Conservation (phyloP, 805 yeast species). For the Candida ovalis region DNA sequence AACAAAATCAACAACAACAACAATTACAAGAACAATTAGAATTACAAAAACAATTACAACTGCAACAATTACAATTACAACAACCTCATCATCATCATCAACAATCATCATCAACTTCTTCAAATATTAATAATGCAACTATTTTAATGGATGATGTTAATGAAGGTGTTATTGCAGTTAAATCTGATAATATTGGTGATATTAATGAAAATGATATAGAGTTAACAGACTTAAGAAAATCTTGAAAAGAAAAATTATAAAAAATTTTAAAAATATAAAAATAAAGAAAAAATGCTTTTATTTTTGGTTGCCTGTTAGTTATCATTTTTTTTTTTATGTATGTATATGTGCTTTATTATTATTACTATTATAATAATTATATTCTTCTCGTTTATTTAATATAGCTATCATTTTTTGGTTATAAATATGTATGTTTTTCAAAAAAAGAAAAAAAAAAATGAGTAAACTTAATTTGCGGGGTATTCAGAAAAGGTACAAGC, state of each 20-base stretch:
- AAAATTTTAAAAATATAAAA: neutral
- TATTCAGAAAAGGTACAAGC: no score
- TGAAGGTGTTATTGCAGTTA: neutral
- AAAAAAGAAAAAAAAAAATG: no score
- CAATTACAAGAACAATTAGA: neutral
- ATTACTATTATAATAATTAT: no score
- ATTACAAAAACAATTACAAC: neutral
- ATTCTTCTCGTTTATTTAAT: no score
- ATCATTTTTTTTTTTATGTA: no score
- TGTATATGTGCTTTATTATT: no score
- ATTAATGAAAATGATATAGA: constrained; percentile 12
- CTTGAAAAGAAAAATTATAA: neutral
- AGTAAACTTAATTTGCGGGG: no score
- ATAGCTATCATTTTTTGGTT: no score
- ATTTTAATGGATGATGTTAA: constrained; percentile 1
- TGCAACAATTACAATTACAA: neutral
- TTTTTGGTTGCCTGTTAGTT: no score
- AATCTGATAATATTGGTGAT: neutral
- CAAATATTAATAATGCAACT: neutral
- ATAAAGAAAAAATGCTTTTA: neutral
- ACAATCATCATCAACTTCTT: constrained; percentile 6
- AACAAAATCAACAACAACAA: constrained; percentile 22
- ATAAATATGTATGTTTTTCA: no score
- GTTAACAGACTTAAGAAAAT: constrained; percentile 11
- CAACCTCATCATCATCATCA: neutral